Percentiles rank a stretch among this genome's conserved stretches.
phyloP scores from a whole-genome alignment of 495 filamentous ascomycete species.

The Aspergillus bertholletiae region DNA sequence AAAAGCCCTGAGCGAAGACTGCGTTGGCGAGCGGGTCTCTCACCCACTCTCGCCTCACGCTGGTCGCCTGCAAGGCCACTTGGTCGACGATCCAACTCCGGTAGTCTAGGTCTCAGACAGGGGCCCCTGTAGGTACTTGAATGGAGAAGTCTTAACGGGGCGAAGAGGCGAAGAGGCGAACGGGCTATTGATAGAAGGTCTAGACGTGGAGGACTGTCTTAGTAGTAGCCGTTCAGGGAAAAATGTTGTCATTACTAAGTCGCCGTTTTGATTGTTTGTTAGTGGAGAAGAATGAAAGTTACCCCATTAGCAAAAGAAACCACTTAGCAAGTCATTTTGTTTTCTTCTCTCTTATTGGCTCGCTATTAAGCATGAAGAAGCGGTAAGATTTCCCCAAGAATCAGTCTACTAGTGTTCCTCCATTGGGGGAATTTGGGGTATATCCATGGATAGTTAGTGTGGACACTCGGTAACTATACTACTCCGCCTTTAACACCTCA shows the following conservation, averaged over 20 bases:
- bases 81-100: conserved; percentile 13
- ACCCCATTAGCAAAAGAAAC: not conserved
- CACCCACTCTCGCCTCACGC: conserved; percentile 23
- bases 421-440: no score
- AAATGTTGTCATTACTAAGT: not conserved
- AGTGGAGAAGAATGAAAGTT: not conserved
- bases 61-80: conserved; percentile 24
- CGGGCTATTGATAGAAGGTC: conserved; percentile 2
- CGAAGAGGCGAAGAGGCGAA: conserved; percentile 6
- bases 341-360: not conserved
- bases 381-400: not conserved
- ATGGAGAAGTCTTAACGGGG: conserved; percentile 6
- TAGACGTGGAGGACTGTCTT: not conserved
- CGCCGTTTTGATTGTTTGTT: not conserved
- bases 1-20: conserved; percentile 8
- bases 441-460: no score
- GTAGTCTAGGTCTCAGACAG: conserved; percentile 10
- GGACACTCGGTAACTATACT: no score
- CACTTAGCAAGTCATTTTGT: not conserved
- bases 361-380: not conserved
- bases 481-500: no score
- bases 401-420: not conserved
- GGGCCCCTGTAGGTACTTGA: conserved; percentile 21
- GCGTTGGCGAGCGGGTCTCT: conserved; percentile 24
- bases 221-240: not conserved